Conservation (phyloP, 805 yeast species). For the Yamadazyma tumulicola region DNA sequence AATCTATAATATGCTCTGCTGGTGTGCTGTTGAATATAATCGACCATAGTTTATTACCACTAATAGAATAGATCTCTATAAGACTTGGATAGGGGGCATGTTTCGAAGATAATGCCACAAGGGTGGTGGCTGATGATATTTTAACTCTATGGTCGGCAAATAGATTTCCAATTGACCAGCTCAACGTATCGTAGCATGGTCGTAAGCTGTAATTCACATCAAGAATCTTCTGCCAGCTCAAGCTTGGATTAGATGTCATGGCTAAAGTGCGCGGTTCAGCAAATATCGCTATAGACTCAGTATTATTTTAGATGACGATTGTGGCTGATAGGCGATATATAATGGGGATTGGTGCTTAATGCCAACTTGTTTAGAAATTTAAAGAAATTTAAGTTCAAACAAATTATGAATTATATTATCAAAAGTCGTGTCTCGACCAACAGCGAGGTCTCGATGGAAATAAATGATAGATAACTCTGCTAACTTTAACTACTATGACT, state of each 20-base stretch:
- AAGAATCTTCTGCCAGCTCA: constrained; percentile 76
- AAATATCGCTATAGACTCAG: no score
- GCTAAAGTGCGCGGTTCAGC: background rate
- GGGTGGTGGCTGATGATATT: constrained; percentile 51
- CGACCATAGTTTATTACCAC: constrained; percentile 34
- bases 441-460: no score
- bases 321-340: no score
- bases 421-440: no score
- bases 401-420: no score
- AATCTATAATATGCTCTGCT: constrained; percentile 50
- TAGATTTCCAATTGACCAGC: constrained; percentile 46
- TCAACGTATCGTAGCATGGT: constrained; percentile 49
- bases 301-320: no score
- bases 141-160: constrained; percentile 41
- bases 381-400: no score
- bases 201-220: constrained; percentile 64
- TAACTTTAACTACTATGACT: no score
- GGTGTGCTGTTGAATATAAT: constrained; percentile 40
- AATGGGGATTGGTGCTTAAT: no score
- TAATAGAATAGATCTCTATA: constrained; percentile 33
- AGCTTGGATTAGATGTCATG: constrained; percentile 38
- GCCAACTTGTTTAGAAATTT: no score
- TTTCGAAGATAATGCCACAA: constrained; percentile 49
- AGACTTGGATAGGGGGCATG: constrained; percentile 31
- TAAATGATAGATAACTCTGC: no score